Base-by-base conservation (phyloP, 2,329 filamentous ascomycete species). In the Aspergillus quadricinctus region DNA sequence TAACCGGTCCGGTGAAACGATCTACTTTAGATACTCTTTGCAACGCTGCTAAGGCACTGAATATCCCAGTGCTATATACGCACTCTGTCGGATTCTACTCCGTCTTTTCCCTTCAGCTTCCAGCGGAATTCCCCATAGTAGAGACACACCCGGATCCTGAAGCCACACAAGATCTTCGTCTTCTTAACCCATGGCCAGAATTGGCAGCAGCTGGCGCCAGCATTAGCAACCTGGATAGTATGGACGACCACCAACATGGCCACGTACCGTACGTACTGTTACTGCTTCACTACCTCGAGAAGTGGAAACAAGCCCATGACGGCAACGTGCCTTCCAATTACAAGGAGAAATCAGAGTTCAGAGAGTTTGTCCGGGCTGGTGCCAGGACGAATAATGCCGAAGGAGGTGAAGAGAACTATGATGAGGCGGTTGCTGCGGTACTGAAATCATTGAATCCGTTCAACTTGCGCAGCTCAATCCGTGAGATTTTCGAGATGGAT, bases 361-460 rank as follows among this genome's bases (percentile, higher is more conserved):
- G 89, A 55, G 83, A 86, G 28, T 75, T 87, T 11, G 84, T 99
- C 1, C 79, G 85, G 10, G 79, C 80, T 5, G 85, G 83, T 2
- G 83, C 88, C 64, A 84, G 92, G 64, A 89, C 79, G 51, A 78
- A 88, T 64, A 95, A 86, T 56, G 73, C 90, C 0, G 92, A 96
- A 71, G 92, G 92, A 48, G 90, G 89, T 55, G 94, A 99, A 70
- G 94, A 99, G 77, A 99, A 99, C 72, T 99, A 92, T 68, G 91
- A 97, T 58, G 94, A 99, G 74, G 95, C 94, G 3, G 86, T 87
- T 48, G 86, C 85, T 14, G 91, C 92, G 4, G 92, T 97, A 1
- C 80, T 97, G 66, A 96, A 96, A 73, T 89, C 88, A n/a, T 79
- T 99, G 31, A 86, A 88, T 46, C 77, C 80, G 19, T 85, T 88